phyloP scores from a whole-genome alignment of 2,329 filamentous ascomycete species.

The Diaporthe citrichinensis region DNA sequence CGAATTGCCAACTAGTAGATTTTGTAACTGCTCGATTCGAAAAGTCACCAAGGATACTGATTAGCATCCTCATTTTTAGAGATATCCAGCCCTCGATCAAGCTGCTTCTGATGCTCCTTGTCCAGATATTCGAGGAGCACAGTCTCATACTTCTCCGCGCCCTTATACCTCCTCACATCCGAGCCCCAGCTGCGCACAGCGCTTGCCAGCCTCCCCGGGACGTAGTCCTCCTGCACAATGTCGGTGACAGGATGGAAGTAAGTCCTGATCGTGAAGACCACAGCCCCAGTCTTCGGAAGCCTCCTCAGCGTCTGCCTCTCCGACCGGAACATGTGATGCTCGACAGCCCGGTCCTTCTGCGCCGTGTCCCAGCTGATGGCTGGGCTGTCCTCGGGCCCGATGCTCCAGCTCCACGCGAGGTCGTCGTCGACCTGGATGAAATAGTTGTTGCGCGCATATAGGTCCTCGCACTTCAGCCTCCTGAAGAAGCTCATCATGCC shows the following conservation, averaged over 20 bases:
- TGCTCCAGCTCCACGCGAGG: constrained; percentile 82
- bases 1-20: neutral
- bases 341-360: constrained; percentile 79
- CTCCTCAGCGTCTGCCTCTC: constrained; percentile 80
- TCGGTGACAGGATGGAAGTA: constrained; percentile 82
- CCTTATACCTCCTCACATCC: constrained; percentile 84
- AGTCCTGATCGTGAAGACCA: constrained; percentile 84
- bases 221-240: constrained; percentile 79
- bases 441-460: constrained; percentile 81
- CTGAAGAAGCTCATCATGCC: constrained; percentile 88
- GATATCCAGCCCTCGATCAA: constrained; percentile 75
- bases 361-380: constrained; percentile 81
- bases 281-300: constrained; percentile 68
- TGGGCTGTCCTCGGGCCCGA: constrained; percentile 78
- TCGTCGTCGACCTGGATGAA: constrained; percentile 89
- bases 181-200: constrained; percentile 86
- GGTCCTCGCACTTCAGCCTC: constrained; percentile 76
- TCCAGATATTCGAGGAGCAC: constrained; percentile 85
- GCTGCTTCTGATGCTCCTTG: constrained; percentile 79
- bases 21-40: neutral
- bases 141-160: constrained; percentile 79
- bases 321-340: constrained; percentile 82
- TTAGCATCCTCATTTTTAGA: constrained; percentile 71
- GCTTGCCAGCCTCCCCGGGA: constrained; percentile 83
- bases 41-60: constrained; percentile 71